Conservation (phyloP, 73 alveolate genomes). For the Paramecium bursaria region DNA sequence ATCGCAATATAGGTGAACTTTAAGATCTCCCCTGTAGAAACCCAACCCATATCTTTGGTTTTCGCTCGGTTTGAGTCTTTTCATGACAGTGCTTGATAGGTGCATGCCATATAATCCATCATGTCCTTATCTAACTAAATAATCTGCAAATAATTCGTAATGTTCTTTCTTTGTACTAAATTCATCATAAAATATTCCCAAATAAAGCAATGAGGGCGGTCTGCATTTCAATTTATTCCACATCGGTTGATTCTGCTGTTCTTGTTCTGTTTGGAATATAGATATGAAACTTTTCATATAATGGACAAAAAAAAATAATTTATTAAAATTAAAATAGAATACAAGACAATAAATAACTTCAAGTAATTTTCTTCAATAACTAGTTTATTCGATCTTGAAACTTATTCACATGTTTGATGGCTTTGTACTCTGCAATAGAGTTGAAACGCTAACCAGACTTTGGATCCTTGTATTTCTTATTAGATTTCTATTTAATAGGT, state of each 20-base stretch:
- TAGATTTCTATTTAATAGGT: neutral
- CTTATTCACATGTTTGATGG: slow-evolving; percentile 13
- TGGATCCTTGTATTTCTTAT: slow-evolving; percentile 36
- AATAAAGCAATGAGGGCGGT: too few relatives aligned
- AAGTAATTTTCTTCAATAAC: too few relatives aligned
- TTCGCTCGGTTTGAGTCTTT: slow-evolving; percentile 54
- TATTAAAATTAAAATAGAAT: too few relatives aligned
- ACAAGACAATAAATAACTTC: too few relatives aligned
- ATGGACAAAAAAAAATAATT: too few relatives aligned
- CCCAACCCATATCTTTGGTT: slow-evolving; percentile 48
- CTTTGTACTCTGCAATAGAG: slow-evolving; percentile 1
- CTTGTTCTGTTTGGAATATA: too few relatives aligned
- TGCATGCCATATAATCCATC: neutral
- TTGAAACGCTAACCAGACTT: neutral
- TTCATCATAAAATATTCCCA: neutral
- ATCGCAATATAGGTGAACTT: slow-evolving; percentile 9
- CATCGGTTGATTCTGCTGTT: too few relatives aligned
- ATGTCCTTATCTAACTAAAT: neutral
- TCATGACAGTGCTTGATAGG: neutral
- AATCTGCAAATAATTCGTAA: slow-evolving; percentile 25
- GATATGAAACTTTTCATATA: too few relatives aligned
- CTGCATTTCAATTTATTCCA: too few relatives aligned
- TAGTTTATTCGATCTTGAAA: neutral
- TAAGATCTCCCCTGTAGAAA: slow-evolving; percentile 6
- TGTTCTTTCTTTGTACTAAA: neutral